Conservation (phyloP, 1,284 basidiomycete genomes). For the Marasmius fiardii region DNA sequence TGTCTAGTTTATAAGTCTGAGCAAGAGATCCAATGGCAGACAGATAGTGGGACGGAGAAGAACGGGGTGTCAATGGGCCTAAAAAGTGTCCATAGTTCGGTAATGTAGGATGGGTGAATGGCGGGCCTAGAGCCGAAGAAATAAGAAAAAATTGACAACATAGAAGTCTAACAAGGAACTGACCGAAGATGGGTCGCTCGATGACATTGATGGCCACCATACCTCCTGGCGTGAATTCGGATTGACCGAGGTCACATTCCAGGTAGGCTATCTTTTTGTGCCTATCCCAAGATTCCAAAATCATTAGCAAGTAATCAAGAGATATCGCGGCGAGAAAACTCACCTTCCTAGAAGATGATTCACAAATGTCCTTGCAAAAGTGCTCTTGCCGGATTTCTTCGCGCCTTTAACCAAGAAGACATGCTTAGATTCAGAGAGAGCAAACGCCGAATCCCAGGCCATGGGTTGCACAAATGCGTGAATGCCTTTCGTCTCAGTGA, state of each 20-base stretch:
- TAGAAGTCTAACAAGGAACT: conserved; percentile 11
- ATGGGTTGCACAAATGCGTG: conserved; percentile 33
- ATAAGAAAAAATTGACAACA: background rate
- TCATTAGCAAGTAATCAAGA: background rate
- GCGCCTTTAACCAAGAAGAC: conserved; percentile 75
- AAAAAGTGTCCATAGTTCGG: conserved; percentile 82
- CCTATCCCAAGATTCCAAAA: conserved; percentile 29
- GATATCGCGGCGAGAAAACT: conserved; percentile 18
- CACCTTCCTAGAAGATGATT: conserved; percentile 66
- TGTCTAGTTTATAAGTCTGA: conserved; percentile 68
- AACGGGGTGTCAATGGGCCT: conserved; percentile 76
- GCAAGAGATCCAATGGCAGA: conserved; percentile 67
- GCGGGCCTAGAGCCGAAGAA: conserved; percentile 55
- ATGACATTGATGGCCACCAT: conserved; percentile 81
- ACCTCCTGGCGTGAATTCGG: conserved; percentile 89
- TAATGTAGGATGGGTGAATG: conserved; percentile 77
- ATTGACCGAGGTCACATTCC: conserved; percentile 92
- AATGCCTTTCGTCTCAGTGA: conserved; percentile 39
- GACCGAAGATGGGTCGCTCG: conserved; percentile 69
- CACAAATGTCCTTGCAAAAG: conserved; percentile 73
- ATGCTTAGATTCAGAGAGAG: conserved; percentile 17
- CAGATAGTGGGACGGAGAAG: conserved; percentile 80
- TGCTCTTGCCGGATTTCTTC: conserved; percentile 89
- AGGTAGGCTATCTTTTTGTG: conserved; percentile 82
- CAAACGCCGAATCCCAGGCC: conserved; percentile 8